A percentile compares a stretch with the other conserved stretches of the same genome.
phyloP scores from a whole-genome alignment of 1,139 yeast species.

The Zygoascus sp. region DNA sequence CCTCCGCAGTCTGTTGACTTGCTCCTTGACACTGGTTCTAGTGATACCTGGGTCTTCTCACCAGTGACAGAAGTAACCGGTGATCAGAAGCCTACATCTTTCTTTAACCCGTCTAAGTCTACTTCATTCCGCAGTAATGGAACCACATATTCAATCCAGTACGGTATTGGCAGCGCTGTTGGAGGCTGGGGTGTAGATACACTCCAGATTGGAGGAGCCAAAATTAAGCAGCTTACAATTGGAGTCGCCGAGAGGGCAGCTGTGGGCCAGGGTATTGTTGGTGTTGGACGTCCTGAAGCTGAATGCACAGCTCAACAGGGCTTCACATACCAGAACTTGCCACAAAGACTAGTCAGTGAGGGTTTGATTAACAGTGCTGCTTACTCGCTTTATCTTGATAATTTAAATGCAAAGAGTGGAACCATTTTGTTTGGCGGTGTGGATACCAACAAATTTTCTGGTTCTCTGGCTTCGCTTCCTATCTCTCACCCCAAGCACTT shows the following conservation, averaged over 20 bases:
- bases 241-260: constrained; percentile 46
- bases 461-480: constrained; percentile 33
- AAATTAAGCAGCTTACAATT: constrained; percentile 41
- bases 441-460: constrained; percentile 46
- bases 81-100: constrained; percentile 32
- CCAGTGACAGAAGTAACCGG: constrained; percentile 26
- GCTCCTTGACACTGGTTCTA: constrained; percentile 61
- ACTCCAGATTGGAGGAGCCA: constrained; percentile 40
- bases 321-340: constrained; percentile 25
- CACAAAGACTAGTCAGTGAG: constrained; percentile 41
- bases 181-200: constrained; percentile 51
- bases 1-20: constrained; percentile 29
- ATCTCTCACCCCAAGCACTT: constrained; percentile 42
- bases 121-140: constrained; percentile 23
- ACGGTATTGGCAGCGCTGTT: constrained; percentile 28
- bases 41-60: constrained; percentile 59
- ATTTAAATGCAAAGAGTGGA: constrained; percentile 34
- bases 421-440: constrained; percentile 48
- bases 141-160: constrained; percentile 24
- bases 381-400: constrained; percentile 38
- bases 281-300: constrained; percentile 48
- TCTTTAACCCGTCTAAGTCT: constrained; percentile 32
- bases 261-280: constrained; percentile 48
- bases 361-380: constrained; percentile 47
- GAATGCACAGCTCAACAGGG: constrained; percentile 25